Evolutionary conservation across 306 rosid genomes (phyloP), one percentile per base, ranked within the genome.

Genomic region (Cicer chorassanicum): DNA sequence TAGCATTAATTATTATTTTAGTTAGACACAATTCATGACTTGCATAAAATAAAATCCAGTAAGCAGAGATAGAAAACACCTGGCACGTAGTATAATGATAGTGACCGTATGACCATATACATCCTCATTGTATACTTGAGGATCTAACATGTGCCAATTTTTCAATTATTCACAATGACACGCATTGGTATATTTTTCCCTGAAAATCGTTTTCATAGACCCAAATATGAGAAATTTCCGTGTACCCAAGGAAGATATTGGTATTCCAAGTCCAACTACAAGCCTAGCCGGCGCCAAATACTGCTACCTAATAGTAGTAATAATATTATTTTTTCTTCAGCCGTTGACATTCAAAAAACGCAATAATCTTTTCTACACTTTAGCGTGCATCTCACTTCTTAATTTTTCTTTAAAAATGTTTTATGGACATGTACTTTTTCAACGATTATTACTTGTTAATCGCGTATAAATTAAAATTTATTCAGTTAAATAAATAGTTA

Each of bases 261-360:
- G 74, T 24, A 50, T 24, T 16, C 44, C 10, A 40, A 39, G 82
- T 72, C 82, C 72, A 81, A 71, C 36, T 12, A 2, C 19, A 67
- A 72, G 78, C 65, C 15, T 14, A 68, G 86, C 81, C 86, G 85
- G 83, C 86, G 75, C 83, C 82, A 81, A 88, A 78, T 65, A 65
- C 34, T 48, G 16, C 6, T 3, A 48, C 43, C 14, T n/a, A 6
- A 6, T 13, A 6, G 21, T 39, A 2, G n/a, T 18, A 54, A 8
- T 16, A 18, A 54, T 53, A 16, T 12, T 16, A 53, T 9, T 9
- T 24, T 73, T 76, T 68, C n/a, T 76, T 42, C 73, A 80, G 78
- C 68, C 84, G 84, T 89, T 91, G 90, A 91, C 92, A 83, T 84
- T 84, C 40, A 29, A 76, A 34, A 21, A 42, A 14, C 38, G 66